Percentiles rank a stretch among this genome's conserved stretches.
Conservation (phyloP, 208 protist species). For the Leishmania braziliensis region DNA sequence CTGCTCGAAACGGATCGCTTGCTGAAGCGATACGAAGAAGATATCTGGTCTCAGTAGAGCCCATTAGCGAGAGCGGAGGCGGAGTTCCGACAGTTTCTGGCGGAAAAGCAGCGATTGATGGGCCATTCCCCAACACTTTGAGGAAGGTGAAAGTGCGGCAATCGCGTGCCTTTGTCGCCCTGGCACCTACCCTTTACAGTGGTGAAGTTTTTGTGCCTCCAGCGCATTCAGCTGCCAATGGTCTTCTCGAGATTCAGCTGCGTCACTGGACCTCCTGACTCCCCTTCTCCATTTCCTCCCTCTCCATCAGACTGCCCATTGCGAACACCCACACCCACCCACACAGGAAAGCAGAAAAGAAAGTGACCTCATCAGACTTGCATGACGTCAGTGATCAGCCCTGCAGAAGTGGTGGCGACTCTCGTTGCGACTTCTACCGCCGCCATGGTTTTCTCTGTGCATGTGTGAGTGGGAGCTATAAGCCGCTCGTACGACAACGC, state of each 20-base stretch:
- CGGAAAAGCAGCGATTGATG: conserved; percentile 39
- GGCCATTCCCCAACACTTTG: not conserved
- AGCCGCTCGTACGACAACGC: not conserved
- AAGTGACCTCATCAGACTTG: not conserved
- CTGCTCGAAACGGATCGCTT: conserved; percentile 26
- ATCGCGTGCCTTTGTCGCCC: not conserved
- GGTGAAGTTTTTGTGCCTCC: not conserved
- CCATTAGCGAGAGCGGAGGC: conserved; percentile 42
- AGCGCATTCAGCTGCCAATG: not conserved
- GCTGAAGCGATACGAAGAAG: conserved; percentile 49
- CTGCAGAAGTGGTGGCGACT: not conserved
- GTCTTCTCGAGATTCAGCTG: not conserved
- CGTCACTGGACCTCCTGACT: not conserved
- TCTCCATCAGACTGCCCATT: not conserved
- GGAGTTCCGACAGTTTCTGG: conserved; percentile 43
- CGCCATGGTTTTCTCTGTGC: no score
- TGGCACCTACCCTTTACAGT: not conserved
- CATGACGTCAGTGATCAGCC: not conserved
- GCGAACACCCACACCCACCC: not conserved
- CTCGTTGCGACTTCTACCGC: not conserved
- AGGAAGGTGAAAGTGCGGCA: not conserved
- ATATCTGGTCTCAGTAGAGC: conserved; percentile 56
- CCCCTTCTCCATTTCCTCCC: not conserved
- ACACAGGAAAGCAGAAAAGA: not conserved
- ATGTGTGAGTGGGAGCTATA: no score